Evolutionary conservation across 2,329 filamentous ascomycete genomes (phyloP), one percentile per base, ranked within the genome.

Genomic region (Trichoderma afroharzianum): DNA sequence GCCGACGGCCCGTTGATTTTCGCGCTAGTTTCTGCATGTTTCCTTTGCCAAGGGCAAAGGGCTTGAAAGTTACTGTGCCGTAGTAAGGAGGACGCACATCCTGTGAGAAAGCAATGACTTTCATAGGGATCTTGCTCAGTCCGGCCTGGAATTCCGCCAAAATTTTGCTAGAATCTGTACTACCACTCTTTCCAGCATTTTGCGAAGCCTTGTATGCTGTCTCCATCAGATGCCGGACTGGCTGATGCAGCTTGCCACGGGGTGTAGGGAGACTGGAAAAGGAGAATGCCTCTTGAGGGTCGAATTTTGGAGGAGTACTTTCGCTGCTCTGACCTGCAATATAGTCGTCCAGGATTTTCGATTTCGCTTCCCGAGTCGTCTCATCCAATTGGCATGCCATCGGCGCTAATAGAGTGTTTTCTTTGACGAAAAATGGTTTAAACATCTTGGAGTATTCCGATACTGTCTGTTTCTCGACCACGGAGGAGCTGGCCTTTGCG

Each of bases 351-450:
- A 91, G 79, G 3, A 85, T 85, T 21, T 75, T 77, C 32, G 83
- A 85, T 78, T 87, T 90, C 64, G 77, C 82, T n/a, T 83, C 78
- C 30, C 85, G 83, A 0, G 88, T 87, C 72, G 89, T 84, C 1
- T 86, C 78, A 74, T 93, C 90, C 79, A 91, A 85, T 50, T 85
- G 79, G 32, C 88, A 88, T 3, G 83, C 84, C 63, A 85, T 82
- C 0, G 86, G 85, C 0, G 94, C 94, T 68, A 98, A 76, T n/a
- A 82, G 88, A 1, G 93, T 92, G 76, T 93, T 87, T 3, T 90
- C 86, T 72, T 93, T 92, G 59, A 96, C 78, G 73, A 92, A 95
- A 80, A 98, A 98, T 0, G 93, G 90, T 36, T 94, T 87, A 77
- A 98, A 98, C 43, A 86, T 84, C 75, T 89, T 90, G 21, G 92